Conservation (phyloP, 2,329 filamentous ascomycete species). For the Bipolaris cookei region DNA sequence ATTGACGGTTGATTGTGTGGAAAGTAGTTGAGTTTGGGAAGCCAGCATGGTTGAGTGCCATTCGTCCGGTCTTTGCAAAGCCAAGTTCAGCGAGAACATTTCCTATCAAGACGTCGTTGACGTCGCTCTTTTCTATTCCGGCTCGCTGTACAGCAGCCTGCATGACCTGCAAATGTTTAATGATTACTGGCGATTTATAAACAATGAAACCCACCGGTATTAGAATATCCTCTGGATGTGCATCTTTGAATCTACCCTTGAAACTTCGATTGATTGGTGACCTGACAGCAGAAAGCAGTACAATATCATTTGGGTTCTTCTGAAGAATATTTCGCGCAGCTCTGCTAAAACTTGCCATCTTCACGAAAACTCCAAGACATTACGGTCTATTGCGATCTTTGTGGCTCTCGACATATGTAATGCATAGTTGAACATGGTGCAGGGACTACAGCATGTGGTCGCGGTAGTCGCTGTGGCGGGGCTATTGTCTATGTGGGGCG, state of each 20-base stretch:
- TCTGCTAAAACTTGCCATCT: constrained; percentile 41
- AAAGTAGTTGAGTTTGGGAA: constrained; percentile 87
- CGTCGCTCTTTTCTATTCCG: constrained; percentile 32
- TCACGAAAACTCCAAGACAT: constrained; percentile 2
- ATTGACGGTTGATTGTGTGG: constrained; percentile 90
- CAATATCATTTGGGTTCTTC: constrained; percentile 92
- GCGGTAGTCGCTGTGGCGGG: constrained; percentile 37
- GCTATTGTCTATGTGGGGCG: constrained; percentile 41
- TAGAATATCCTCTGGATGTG: constrained; percentile 82
- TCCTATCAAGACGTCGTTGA: constrained; percentile 58
- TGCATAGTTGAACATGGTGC: constrained; percentile 16
- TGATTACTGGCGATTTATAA: constrained; percentile 71
- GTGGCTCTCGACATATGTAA: constrained; percentile 7
- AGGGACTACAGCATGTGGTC: constrained; percentile 32
- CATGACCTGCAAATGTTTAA: constrained; percentile 68
- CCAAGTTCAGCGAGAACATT: constrained; percentile 81
- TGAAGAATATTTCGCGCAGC: constrained; percentile 66
- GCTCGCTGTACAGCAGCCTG: constrained; percentile 55
- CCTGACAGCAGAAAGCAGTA: constrained; percentile 87
- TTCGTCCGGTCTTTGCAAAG: constrained; percentile 87
- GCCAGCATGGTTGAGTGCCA: constrained; percentile 85
- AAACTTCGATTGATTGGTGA: constrained; percentile 85
- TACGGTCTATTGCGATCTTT: constrained; percentile 2
- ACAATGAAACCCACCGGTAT: constrained; percentile 55
- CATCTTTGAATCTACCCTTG: constrained; percentile 96